Base-by-base conservation (phyloP, 2,329 filamentous ascomycete genomes). In the Fusarium nematophilum region DNA sequence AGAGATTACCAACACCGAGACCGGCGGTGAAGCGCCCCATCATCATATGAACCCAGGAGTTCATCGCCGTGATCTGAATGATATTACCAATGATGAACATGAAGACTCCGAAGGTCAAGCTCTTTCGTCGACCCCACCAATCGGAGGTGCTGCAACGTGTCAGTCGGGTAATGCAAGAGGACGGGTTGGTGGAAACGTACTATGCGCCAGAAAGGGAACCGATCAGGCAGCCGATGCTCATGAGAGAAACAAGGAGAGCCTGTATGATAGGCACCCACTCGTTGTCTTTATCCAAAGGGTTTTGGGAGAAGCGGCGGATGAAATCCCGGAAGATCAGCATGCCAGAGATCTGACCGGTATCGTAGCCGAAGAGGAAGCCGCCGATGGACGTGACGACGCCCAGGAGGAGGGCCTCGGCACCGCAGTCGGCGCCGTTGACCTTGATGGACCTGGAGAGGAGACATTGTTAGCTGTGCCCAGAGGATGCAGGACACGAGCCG, bases 1-100 rank as follows among this genome's bases (percentile, higher is more conserved):
- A 89, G 2, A 91, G 78, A 45, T 81, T 87, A 36, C 89, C 89
- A 23, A 91, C 83, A 37, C 88, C 88, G 3, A 91, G 78, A 67
- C 89, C 89, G 29, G 87, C 86, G 23, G 89, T 78, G 75, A 87
- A 86, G 57, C 89, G 81, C 26, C 88, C 89, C 61, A 88, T 79
- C 72, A 85, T 86, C 60, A 90, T 76, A 68, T 90, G 88, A 62
- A 88, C 82, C 88, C 88, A 91, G 33, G 75, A 78, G 17, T 77
- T 65, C 47, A 75, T 75, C 5, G 86, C 83, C 0, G 86, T 80
- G 65, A 91, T 86, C 70, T 91, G 88, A 31, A 90, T 80, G 52
- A 88, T 78, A 65, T 88, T 87, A 62, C 89, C 89, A 52, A 89
- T 70, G 61, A 83, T 81, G 75, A 88, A 89, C 52, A 90, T 72